Evolutionary conservation across 345 rosid species (phyloP).

Genomic region (Dovyalis caffra): DNA sequence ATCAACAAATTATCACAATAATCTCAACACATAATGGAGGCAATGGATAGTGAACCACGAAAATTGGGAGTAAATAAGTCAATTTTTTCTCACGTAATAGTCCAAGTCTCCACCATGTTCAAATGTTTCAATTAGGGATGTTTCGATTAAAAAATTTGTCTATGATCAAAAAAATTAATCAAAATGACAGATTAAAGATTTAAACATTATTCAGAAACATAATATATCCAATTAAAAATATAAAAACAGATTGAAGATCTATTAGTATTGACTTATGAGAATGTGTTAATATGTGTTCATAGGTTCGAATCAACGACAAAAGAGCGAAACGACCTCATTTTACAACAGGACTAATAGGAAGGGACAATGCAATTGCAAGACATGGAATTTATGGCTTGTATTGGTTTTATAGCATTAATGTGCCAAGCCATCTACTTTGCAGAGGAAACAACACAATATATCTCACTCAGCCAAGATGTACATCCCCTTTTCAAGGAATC

Average conservation of each 20-base stretch:
- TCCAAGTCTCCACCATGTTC: too few species aligned
- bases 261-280: background rate
- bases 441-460: conserved; percentile 51
- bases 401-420: conserved; percentile 52
- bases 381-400: conserved; percentile 87
- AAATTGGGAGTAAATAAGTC: too few species aligned
- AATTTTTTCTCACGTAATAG: too few species aligned
- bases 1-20: background rate
- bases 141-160: too few species aligned
- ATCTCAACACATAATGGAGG: background rate
- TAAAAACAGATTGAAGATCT: too few species aligned
- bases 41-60: background rate
- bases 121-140: too few species aligned
- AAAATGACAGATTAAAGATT: too few species aligned
- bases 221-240: too few species aligned
- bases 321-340: conserved; percentile 29
- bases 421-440: conserved; percentile 37
- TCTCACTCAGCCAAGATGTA: conserved; percentile 56
- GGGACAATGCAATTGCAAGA: conserved; percentile 76
- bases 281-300: background rate
- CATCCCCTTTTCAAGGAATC: conserved; percentile 48
- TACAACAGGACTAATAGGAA: conserved; percentile 54
- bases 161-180: too few species aligned
- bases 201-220: too few species aligned
- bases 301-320: conserved; percentile 60